Percentiles rank a stretch among this genome's conserved stretches.
Evolutionary conservation across 1,284 basidiomycete species (phyloP).

Genomic region (Tylopilus orsonianus): DNA sequence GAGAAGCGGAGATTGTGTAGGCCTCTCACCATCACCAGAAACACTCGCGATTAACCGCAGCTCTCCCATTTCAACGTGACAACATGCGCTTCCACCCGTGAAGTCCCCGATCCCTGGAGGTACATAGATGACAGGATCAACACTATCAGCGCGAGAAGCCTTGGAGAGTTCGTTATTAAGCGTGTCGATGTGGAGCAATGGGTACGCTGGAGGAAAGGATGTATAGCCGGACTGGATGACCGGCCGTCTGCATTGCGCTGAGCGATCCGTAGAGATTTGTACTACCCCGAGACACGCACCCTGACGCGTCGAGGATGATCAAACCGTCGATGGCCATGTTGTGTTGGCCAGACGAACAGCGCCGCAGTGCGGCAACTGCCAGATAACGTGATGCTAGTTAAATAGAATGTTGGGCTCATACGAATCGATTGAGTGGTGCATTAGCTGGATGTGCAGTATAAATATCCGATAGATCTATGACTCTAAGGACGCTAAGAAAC

Average conservation of each 20-base stretch:
- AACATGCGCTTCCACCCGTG: conserved; percentile 63
- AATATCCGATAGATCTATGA: conserved; percentile 10
- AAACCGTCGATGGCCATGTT: conserved; percentile 85
- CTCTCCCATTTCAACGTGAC: conserved; percentile 77
- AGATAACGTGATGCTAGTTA: background rate
- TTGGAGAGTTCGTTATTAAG: conserved; percentile 73
- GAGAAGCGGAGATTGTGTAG: background rate
- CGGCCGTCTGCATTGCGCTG: conserved; percentile 59
- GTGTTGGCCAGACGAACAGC: background rate
- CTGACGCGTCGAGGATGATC: conserved; percentile 81
- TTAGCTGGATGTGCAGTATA: conserved; percentile 4
- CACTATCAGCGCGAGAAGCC: conserved; percentile 47
- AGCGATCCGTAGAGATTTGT: conserved; percentile 6
- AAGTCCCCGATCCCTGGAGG: conserved; percentile 47
- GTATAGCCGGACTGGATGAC: conserved; percentile 93
- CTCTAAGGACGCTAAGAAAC: conserved; percentile 8
- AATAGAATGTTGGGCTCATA: too few species aligned
- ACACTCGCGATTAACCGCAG: conserved; percentile 80
- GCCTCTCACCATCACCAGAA: conserved; percentile 71
- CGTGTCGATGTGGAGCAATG: conserved; percentile 84
- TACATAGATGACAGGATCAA: conserved; percentile 74
- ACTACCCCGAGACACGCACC: conserved; percentile 46
- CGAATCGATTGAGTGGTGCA: conserved; percentile 6
- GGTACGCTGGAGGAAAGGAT: conserved; percentile 74
- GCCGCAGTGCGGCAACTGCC: too few species aligned